These are phyloP conservation scores for Pezicula rhizophila DNA, from an alignment of 2,329 filamentous ascomycete genomes.

Conservation along the genomic window DNA sequence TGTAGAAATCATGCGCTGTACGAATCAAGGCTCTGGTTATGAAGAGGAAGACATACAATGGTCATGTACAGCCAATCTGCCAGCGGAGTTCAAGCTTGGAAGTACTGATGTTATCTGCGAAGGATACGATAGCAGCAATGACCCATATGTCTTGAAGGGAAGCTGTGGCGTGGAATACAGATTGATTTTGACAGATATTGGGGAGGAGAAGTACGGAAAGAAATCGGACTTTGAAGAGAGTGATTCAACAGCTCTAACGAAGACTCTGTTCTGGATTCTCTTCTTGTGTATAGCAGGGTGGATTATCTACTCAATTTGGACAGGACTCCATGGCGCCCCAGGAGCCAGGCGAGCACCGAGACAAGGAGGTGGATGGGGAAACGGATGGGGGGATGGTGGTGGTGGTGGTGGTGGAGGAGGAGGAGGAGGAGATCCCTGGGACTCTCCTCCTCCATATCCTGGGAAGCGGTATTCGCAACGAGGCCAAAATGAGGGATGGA, in stretches of 20 bases:
- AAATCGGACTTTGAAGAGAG: conserved; percentile 8
- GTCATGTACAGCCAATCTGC: conserved; percentile 67
- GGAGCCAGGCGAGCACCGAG: conserved; percentile 18
- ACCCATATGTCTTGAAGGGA: conserved; percentile 82
- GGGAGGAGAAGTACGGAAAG: conserved; percentile 61
- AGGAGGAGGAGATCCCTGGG: conserved; percentile 15
- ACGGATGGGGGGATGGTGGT: conserved; percentile 36
- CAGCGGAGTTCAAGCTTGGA: conserved; percentile 63
- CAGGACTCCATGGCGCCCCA: background rate
- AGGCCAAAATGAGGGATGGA: conserved; percentile 45
- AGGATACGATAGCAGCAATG: conserved; percentile 70
- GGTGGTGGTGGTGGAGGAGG: conserved; percentile 27
- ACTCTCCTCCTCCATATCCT: conserved; percentile 27
- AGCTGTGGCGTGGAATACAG: conserved; percentile 91
- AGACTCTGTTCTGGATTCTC: conserved; percentile 51
- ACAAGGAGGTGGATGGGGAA: conserved; percentile 35
- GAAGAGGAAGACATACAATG: conserved; percentile 78
- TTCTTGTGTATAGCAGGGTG: conserved; percentile 55
- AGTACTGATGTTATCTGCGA: conserved; percentile 89
- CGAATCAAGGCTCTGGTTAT: conserved; percentile 78
- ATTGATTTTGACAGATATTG: conserved; percentile 68
- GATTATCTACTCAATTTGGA: conserved; percentile 53
- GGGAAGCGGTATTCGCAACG: conserved; percentile 17
- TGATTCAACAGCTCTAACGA: conserved; percentile 26
- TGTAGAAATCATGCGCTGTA: conserved; percentile 82